These are phyloP conservation scores for Aspergillus japonicus DNA, from an alignment of 2,329 filamentous ascomycete species.

Conservation along the genomic window DNA sequence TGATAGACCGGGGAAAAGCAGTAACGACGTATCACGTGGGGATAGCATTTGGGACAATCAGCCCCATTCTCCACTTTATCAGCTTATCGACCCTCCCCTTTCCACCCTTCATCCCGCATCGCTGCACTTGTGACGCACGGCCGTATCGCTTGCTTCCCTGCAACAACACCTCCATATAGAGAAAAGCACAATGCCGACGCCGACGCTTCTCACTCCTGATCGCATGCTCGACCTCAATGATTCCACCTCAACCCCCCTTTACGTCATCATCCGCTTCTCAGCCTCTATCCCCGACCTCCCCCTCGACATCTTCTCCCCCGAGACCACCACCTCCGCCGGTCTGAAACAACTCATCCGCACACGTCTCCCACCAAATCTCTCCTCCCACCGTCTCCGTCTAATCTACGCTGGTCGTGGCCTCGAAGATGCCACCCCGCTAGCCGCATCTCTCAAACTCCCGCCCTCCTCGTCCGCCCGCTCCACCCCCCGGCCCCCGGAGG, in stretches of 20 bases:
- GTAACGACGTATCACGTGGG: not conserved
- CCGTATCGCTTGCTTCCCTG: not conserved
- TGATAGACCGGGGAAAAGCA: not conserved
- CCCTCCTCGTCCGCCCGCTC: slow-evolving; percentile 46
- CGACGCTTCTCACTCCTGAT: slow-evolving; percentile 17
- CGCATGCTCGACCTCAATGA: slow-evolving; percentile 4
- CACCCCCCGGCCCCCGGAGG: slow-evolving; percentile 20
- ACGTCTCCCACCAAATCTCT: slow-evolving; percentile 62
- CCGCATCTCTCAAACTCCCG: slow-evolving; percentile 64
- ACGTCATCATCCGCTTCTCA: slow-evolving; percentile 88
- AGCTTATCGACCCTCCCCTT: not conserved
- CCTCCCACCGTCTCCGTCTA: slow-evolving; percentile 73
- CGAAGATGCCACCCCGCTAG: slow-evolving; percentile 68
- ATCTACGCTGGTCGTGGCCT: slow-evolving; percentile 89
- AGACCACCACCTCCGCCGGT: slow-evolving; percentile 68
- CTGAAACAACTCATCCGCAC: slow-evolving; percentile 80
- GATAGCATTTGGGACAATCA: not conserved
- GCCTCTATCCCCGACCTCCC: slow-evolving; percentile 78
- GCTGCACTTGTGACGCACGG: too few species aligned
- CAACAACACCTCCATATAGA: not conserved
- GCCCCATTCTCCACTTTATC: not conserved
- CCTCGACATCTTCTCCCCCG: slow-evolving; percentile 69
- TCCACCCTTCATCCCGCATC: not conserved
- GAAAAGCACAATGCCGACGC: slow-evolving; percentile 19
- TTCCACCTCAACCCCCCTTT: slow-evolving; percentile 46